phyloP scores from a whole-genome alignment of 345 rosid genomes.

The Citrus sp. region DNA sequence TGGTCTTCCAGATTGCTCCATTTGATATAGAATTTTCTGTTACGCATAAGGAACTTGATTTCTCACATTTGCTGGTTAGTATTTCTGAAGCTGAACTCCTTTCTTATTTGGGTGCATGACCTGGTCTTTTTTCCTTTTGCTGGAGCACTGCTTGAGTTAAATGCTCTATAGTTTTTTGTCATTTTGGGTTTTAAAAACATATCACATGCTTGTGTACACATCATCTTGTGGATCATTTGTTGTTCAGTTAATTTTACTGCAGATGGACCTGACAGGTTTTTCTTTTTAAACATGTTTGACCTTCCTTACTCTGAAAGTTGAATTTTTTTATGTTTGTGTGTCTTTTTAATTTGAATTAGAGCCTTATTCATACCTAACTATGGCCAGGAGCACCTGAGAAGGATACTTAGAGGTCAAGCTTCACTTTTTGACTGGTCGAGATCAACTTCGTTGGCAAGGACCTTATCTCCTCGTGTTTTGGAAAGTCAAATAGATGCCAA shows the following conservation, averaged over 20 bases:
- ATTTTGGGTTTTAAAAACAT: not conserved
- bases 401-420: constrained; percentile 96
- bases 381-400: constrained; percentile 82
- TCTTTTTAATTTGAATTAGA: not conserved
- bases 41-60: constrained; percentile 97
- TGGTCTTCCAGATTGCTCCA: constrained; percentile 72
- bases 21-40: constrained; percentile 96
- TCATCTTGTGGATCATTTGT: not conserved
- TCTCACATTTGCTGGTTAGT: constrained; percentile 96
- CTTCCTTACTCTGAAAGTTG: not conserved
- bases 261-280: not conserved
- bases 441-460: constrained; percentile 92
- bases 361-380: constrained; percentile 5
- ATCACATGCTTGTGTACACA: not conserved
- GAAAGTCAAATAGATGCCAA: constrained; percentile 98
- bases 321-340: not conserved
- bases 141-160: not conserved
- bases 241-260: not conserved
- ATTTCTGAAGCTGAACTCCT: constrained; percentile 10
- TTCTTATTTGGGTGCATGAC: not conserved
- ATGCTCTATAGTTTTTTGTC: not conserved
- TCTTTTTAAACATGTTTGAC: constrained; percentile 1
- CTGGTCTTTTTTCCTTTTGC: not conserved
- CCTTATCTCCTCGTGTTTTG: constrained; percentile 91
- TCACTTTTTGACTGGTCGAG: constrained; percentile 96